phyloP scores from a whole-genome alignment of 1,284 basidiomycete genomes.

The Golubevia pallescens region DNA sequence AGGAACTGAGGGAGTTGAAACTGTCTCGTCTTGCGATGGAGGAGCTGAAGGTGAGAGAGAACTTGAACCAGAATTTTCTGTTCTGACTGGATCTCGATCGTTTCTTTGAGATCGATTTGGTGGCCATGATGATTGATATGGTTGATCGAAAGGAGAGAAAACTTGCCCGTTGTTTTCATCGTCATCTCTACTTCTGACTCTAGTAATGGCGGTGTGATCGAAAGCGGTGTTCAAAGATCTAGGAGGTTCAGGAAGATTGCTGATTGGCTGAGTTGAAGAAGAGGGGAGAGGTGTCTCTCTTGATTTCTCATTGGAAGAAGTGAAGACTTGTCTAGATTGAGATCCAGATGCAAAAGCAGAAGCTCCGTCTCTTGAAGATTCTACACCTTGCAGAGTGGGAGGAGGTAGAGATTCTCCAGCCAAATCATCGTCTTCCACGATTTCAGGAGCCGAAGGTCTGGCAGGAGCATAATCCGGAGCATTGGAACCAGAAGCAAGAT shows the following conservation, averaged over 20 bases:
- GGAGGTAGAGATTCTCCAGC: constrained; percentile 19
- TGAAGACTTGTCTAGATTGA: constrained; percentile 4
- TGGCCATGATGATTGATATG: constrained; percentile 19
- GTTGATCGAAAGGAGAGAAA: constrained; percentile 35
- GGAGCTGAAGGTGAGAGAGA: constrained; percentile 3
- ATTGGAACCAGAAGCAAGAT: background rate
- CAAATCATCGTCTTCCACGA: background rate
- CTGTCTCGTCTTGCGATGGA: background rate
- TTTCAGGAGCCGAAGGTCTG: constrained; percentile 26
- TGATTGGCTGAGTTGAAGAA: constrained; percentile 3
- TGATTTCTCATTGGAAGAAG: constrained; percentile 16
- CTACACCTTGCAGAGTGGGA: background rate
- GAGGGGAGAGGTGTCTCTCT: constrained; percentile 13
- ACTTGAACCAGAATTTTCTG: too few species aligned
- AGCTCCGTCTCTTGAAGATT: constrained; percentile 1
- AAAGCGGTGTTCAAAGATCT: constrained; percentile 22
- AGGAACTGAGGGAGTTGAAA: background rate
- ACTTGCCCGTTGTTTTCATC: background rate
- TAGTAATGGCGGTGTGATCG: background rate
- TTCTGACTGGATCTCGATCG: too few species aligned
- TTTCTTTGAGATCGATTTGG: constrained; percentile 3
- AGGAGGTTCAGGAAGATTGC: constrained; percentile 25
- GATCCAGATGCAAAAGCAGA: background rate
- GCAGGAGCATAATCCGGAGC: constrained; percentile 5
- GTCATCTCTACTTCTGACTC: background rate